A percentile compares a stretch with the other conserved stretches of the same genome.
phyloP scores from a whole-genome alignment of 2,329 filamentous ascomycete genomes.

The Mycosphaerella arachidis region DNA sequence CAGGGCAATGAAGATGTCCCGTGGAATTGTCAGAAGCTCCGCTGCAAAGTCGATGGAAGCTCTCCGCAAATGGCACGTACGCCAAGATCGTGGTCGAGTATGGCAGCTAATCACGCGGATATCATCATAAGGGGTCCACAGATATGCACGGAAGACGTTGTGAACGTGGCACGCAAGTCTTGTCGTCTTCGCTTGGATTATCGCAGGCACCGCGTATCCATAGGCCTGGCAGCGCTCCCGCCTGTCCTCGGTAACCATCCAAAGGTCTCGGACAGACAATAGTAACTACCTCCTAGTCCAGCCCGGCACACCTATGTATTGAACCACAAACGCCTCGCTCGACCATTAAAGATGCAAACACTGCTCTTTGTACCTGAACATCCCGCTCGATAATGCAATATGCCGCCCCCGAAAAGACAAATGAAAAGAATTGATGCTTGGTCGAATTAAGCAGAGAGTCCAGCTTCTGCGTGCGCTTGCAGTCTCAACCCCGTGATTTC shows the following conservation, averaged over 20 bases:
- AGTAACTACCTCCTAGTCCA: neutral
- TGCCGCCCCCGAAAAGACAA: neutral
- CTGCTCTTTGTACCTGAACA: neutral
- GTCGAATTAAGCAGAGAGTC: neutral
- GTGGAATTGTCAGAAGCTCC: neutral
- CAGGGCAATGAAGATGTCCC: neutral
- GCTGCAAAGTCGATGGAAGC: neutral
- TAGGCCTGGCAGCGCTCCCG: neutral
- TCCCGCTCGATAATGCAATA: neutral
- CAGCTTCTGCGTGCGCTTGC: conserved; percentile 3
- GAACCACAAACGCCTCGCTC: neutral
- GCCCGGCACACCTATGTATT: neutral
- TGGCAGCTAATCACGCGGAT: no score
- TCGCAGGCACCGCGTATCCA: neutral
- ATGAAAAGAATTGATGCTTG: neutral
- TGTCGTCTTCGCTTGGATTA: neutral
- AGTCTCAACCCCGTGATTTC: neutral
- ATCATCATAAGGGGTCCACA: no score
- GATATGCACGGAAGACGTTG: no score
- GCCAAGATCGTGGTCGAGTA: neutral
- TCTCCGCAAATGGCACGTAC: neutral
- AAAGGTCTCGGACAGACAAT: neutral
- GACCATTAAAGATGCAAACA: neutral
- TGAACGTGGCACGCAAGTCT: neutral
- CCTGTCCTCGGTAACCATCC: neutral